Evolutionary conservation across 2,329 filamentous ascomycete genomes (phyloP).

Genomic region (Alternaria gaisen): DNA sequence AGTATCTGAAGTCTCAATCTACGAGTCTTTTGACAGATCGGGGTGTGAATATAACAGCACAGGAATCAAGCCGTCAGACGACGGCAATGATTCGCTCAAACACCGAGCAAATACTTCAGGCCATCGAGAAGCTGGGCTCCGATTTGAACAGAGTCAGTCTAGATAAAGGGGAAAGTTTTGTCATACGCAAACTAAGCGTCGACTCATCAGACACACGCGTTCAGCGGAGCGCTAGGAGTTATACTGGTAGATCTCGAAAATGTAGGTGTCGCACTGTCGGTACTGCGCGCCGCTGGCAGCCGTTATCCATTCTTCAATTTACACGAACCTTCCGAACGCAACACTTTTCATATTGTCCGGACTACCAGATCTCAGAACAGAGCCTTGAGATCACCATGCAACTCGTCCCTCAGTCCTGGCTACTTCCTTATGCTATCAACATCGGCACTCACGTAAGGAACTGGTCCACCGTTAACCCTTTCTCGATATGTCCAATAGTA

Average conservation of each 20-base stretch:
- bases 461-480: background rate
- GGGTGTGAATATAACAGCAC: no score
- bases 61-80: no score
- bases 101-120: background rate
- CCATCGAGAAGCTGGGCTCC: background rate
- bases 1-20: no score
- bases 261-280: background rate
- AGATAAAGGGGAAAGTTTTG: background rate
- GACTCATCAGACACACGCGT: no score
- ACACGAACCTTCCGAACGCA: no score
- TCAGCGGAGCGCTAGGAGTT: no score
- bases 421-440: background rate
- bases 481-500: background rate
- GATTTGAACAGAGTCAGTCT: background rate
- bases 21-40: no score
- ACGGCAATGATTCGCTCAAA: no score
- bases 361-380: background rate
- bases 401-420: background rate
- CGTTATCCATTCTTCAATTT: no score
- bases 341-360: background rate
- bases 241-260: accelerated
- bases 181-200: background rate
- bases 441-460: background rate
- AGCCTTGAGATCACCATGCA: background rate
- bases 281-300: no score